These are phyloP conservation scores for Xerocomus spinulosus DNA, from an alignment of 768 basidiomycete genomes.

Conservation along the genomic window DNA sequence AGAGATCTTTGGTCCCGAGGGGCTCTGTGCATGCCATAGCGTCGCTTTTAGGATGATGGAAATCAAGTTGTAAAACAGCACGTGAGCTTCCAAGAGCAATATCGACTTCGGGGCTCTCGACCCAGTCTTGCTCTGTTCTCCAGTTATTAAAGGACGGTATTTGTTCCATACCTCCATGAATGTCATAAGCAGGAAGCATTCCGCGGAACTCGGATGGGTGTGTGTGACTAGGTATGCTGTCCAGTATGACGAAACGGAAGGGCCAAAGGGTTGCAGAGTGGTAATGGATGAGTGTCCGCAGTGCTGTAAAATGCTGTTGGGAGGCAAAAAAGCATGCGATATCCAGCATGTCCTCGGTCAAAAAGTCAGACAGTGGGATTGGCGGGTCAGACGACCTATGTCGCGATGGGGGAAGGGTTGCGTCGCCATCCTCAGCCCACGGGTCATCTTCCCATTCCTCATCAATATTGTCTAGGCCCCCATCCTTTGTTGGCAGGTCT, in stretches of 20 bases:
- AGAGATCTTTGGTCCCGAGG: conserved; percentile 37
- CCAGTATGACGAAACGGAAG: conserved; percentile 63
- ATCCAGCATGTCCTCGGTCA: conserved; percentile 52
- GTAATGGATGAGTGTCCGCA: conserved; percentile 53
- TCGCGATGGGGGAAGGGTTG: conserved; percentile 18
- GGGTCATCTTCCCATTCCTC: conserved; percentile 54
- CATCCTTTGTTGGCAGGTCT: conserved; percentile 30
- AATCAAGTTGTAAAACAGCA: conserved; percentile 10
- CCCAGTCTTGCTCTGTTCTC: conserved; percentile 56
- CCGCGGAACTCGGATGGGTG: conserved; percentile 57
- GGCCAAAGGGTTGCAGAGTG: conserved; percentile 63
- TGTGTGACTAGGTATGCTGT: conserved; percentile 69
- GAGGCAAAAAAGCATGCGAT: conserved; percentile 67
- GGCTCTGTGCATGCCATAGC: conserved; percentile 5
- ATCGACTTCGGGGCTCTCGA: conserved; percentile 45
- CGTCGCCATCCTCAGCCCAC: conserved; percentile 54
- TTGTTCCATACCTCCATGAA: conserved; percentile 42
- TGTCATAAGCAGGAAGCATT: conserved; percentile 61
- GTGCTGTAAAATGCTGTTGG: conserved; percentile 49
- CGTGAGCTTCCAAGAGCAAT: conserved; percentile 36
- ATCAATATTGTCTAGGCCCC: conserved; percentile 32
- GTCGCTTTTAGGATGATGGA: conserved; percentile 9
- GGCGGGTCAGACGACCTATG: conserved; percentile 33
- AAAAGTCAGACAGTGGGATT: conserved; percentile 59
- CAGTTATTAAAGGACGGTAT: conserved; percentile 34